Conservation (phyloP, 1,284 basidiomycete genomes). For the Vanrija humicola region DNA sequence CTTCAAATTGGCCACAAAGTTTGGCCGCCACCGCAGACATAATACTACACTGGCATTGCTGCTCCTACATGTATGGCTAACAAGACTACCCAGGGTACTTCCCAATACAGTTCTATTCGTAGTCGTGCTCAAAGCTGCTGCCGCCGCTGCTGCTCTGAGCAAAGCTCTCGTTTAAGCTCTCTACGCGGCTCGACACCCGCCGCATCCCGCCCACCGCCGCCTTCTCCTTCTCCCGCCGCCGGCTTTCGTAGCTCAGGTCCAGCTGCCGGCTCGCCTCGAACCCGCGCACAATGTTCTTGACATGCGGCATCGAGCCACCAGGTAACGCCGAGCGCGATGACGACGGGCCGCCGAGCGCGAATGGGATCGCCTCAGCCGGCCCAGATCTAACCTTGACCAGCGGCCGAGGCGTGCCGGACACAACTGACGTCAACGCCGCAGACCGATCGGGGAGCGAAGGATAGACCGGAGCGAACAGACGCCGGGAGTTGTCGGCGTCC, state of each 20-base stretch:
- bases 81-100: too few relatives aligned
- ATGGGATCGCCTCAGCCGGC: too few relatives aligned
- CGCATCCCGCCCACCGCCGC: background rate
- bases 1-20: too few relatives aligned
- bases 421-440: background rate
- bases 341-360: too few relatives aligned
- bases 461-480: constrained; percentile 5
- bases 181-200: constrained; percentile 6
- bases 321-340: too few relatives aligned
- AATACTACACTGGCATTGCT: too few relatives aligned
- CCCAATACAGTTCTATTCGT: too few relatives aligned
- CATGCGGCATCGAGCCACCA: background rate
- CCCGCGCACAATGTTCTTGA: constrained; percentile 2
- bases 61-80: too few relatives aligned
- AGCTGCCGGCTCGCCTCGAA: constrained; percentile 5
- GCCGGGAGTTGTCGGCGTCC: background rate
- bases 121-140: too few relatives aligned
- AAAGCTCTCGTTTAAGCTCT: background rate
- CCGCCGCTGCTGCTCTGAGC: too few relatives aligned
- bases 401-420: constrained; percentile 6
- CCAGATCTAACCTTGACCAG: background rate
- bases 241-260: constrained; percentile 8
- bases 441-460: constrained; percentile 5
- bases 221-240: constrained; percentile 10
- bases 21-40: too few relatives aligned